These are phyloP conservation scores for Hypoxylon sp. DNA, from an alignment of 2,329 filamentous ascomycete species.

Conservation along the genomic window DNA sequence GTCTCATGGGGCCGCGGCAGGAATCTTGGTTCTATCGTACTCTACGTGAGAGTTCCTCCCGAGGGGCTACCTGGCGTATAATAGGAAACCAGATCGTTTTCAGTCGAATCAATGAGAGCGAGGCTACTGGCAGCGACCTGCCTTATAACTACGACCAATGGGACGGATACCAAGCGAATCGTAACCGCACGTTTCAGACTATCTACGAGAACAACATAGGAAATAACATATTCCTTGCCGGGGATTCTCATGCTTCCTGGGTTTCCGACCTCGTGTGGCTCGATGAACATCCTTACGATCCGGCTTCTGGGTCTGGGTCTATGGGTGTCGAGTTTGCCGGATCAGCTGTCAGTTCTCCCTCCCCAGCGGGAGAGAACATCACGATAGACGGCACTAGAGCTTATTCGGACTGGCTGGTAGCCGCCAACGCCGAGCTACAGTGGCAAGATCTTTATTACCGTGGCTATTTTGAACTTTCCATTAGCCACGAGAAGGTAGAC, in stretches of 20 bases:
- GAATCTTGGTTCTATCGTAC: constrained; percentile 79
- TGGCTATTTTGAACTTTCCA: constrained; percentile 72
- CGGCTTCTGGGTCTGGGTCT: constrained; percentile 58
- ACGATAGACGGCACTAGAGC: constrained; percentile 62
- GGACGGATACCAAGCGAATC: constrained; percentile 65
- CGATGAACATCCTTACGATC: constrained; percentile 59
- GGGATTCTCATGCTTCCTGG: constrained; percentile 72
- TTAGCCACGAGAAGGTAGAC: constrained; percentile 64
- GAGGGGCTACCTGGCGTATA: constrained; percentile 76
- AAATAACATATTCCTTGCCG: constrained; percentile 74
- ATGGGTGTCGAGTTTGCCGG: constrained; percentile 68
- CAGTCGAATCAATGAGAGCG: constrained; percentile 53
- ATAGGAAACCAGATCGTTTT: constrained; percentile 79
- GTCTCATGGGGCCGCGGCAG: constrained; percentile 78
- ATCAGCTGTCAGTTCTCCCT: constrained; percentile 69
- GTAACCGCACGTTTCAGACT: constrained; percentile 71
- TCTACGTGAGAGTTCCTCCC: constrained; percentile 66
- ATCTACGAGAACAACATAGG: constrained; percentile 71
- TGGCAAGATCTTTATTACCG: constrained; percentile 75
- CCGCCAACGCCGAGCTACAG: constrained; percentile 68
- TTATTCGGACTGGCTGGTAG: constrained; percentile 57
- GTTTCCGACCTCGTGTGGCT: constrained; percentile 64
- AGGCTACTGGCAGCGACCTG: constrained; percentile 49
- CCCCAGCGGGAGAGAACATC: constrained; percentile 69
- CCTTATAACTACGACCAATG: constrained; percentile 65